Evolutionary conservation across 1,284 basidiomycete genomes (phyloP).

Genomic region (Austroboletus novae-zelandiae): DNA sequence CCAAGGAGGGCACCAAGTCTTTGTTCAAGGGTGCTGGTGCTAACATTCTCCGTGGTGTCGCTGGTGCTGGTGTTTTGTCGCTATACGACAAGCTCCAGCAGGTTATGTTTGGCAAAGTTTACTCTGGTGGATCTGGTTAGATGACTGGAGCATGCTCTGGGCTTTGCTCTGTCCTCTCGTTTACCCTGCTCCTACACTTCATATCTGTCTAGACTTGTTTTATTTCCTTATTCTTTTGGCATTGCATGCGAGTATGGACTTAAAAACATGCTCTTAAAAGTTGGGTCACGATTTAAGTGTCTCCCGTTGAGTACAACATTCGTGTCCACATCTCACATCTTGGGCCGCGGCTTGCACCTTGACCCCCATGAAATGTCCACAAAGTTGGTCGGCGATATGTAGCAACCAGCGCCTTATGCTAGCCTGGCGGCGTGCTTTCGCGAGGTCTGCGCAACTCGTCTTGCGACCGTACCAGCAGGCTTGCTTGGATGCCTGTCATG

Average conservation of each 20-base stretch:
- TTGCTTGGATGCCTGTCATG: conserved; percentile 79
- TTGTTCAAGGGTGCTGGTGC: conserved; percentile 97
- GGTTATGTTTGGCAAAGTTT: conserved; percentile 93
- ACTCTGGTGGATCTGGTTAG: conserved; percentile 66
- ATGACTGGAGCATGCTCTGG: conserved; percentile 15
- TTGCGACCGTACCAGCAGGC: conserved; percentile 90
- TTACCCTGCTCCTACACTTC: conserved; percentile 16
- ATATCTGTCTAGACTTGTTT: conserved; percentile 36
- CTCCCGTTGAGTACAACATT: conserved; percentile 2
- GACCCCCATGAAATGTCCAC: conserved; percentile 13
- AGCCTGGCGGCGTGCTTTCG: conserved; percentile 8
- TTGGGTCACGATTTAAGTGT: conserved; percentile 16
- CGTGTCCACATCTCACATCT: neutral
- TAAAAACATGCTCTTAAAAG: conserved; percentile 19
- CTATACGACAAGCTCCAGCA: conserved; percentile 93
- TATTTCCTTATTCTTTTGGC: conserved; percentile 28
- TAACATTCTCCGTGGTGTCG: conserved; percentile 98
- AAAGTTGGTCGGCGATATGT: neutral
- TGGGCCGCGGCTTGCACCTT: neutral
- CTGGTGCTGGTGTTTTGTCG: conserved; percentile 95
- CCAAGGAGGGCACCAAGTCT: conserved; percentile 88
- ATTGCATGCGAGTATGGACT: conserved; percentile 23
- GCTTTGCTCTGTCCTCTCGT: conserved; percentile 34
- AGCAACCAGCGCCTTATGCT: neutral
- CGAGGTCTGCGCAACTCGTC: conserved; percentile 6